Evolutionary conservation across 164 flowering plant species (phyloP), one percentile per base, ranked within the genome.

Genomic region (Amborella trichopoda): DNA sequence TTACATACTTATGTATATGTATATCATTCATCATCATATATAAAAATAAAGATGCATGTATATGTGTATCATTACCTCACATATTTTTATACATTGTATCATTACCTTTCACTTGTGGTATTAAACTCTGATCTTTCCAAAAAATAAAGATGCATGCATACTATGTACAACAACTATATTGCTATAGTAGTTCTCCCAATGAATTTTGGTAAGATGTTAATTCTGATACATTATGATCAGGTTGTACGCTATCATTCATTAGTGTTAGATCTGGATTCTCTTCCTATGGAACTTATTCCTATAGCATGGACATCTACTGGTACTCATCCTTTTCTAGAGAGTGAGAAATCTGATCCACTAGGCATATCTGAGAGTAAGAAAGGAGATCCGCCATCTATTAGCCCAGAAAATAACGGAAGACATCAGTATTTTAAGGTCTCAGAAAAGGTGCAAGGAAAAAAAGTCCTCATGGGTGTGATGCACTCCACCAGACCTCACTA

Each of bases 221-320:
- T 26, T 18, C 28, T 17, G 54, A 46, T 42, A 48, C 16, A 44
- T 57, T 46, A 24, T 44, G 26, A 16, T 28, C 83, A 91, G 99
- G 99, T 82, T 55, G 96, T 91, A 26, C 80, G 99, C 14, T 91
- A 91, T 68, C 99, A 91, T 67, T 91, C 99, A 40, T 94, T 91
- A 48, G 74, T 85, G 23, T 54, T 91, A 46, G 86, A 91, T 65
- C 61, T 73, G 23, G 56, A 77, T 44, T 70, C 96, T 34, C 87
- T 91, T 44, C 96, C 96, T 4, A 44, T 60, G 38, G 88, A 84
- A 59, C 75, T 91, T 17, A 60, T 80, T 48, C 96, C 96, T 42
- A 84, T 81, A 60, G 96, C 99, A 26, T 91, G 99, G 99, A 70
- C 90, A 28, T 66, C 71, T 39, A 71, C 80, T 26, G 12, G 67